Percentiles rank a stretch among this genome's conserved stretches.
phyloP scores from a whole-genome alignment of 805 yeast species.

The Deakozyma indianensis region DNA sequence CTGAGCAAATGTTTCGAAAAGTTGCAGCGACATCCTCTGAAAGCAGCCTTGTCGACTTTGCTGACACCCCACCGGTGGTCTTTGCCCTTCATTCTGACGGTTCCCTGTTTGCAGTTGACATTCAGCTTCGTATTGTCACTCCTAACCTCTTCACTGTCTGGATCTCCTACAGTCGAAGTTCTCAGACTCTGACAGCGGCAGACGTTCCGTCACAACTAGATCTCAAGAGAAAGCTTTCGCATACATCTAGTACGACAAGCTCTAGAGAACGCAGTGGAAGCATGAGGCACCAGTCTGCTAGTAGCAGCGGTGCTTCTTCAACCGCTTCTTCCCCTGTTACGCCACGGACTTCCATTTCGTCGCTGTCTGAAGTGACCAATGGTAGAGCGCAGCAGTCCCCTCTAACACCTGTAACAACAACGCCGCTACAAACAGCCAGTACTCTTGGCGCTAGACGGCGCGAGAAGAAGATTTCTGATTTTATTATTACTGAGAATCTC shows the following conservation, averaged over 20 bases:
- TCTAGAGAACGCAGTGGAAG: constrained; percentile 1
- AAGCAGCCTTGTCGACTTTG: constrained; percentile 36
- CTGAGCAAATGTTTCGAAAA: constrained; percentile 82
- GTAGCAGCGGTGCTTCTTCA: constrained; percentile 5
- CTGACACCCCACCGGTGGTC: constrained; percentile 9
- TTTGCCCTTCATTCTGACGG: constrained; percentile 62
- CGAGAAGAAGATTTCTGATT: constrained; percentile 58
- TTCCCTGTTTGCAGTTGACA: constrained; percentile 46
- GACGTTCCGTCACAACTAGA: constrained; percentile 42
- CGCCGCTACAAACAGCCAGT: constrained; percentile 11
- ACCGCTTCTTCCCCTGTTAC: constrained; percentile 1
- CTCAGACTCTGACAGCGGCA: constrained; percentile 9
- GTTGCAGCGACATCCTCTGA: constrained; percentile 13
- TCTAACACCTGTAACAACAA: not conserved
- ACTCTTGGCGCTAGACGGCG: constrained; percentile 56
- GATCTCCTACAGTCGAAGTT: constrained; percentile 66
- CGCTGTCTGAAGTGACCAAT: constrained; percentile 4
- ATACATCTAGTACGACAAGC: constrained; percentile 1
- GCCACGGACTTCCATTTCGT: not conserved
- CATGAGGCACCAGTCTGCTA: constrained; percentile 2
- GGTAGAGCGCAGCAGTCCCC: not conserved
- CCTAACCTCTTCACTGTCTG: constrained; percentile 52
- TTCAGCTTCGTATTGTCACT: constrained; percentile 62
- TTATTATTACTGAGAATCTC: constrained; percentile 55
- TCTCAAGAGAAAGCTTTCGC: constrained; percentile 1